Evolutionary conservation across 257 asterid species (phyloP).

Genomic region (Ilex aquifolium): DNA sequence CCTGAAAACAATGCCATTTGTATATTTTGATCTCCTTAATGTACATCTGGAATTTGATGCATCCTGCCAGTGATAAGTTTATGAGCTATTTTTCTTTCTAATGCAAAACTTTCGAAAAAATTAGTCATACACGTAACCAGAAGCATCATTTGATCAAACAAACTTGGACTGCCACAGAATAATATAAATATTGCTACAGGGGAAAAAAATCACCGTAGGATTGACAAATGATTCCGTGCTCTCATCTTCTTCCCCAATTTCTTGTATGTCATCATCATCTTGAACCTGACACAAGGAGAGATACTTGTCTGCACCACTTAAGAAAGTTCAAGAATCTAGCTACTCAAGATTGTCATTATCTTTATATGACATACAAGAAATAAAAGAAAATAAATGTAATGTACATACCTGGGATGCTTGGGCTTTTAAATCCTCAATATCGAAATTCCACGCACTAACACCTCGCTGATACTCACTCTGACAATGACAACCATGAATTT

Average conservation of each 20-base stretch:
- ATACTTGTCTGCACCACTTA: no score
- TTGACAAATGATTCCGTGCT: slow-evolving; percentile 24
- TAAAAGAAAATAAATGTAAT: not conserved
- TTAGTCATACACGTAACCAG: slow-evolving; percentile 6
- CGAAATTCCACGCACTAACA: slow-evolving; percentile 99
- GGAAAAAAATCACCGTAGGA: slow-evolving; percentile 36
- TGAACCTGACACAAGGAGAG: slow-evolving; percentile 52
- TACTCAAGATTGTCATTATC: not conserved
- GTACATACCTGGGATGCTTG: slow-evolving; percentile 88
- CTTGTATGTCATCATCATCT: slow-evolving; percentile 73
- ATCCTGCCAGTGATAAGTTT: slow-evolving; percentile 27
- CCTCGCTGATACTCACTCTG: slow-evolving; percentile 99
- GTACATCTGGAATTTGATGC: slow-evolving; percentile 25
- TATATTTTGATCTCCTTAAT: slow-evolving; percentile 24
- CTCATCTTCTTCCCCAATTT: slow-evolving; percentile 62
- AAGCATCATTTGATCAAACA: slow-evolving; percentile 5
- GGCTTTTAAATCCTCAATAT: slow-evolving; percentile 84
- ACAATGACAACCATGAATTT: slow-evolving; percentile 9
- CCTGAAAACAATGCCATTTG: slow-evolving; percentile 32
- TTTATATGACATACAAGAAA: not conserved
- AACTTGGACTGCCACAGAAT: not conserved
- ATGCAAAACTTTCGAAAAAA: not conserved
- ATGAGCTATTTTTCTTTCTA: slow-evolving; percentile 5
- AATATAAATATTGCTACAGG: not conserved
- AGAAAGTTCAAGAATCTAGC: not conserved